These are phyloP conservation scores for Saccharomycopsis hybrid DNA, from an alignment of 1,139 yeast genomes.

Conservation along the genomic window DNA sequence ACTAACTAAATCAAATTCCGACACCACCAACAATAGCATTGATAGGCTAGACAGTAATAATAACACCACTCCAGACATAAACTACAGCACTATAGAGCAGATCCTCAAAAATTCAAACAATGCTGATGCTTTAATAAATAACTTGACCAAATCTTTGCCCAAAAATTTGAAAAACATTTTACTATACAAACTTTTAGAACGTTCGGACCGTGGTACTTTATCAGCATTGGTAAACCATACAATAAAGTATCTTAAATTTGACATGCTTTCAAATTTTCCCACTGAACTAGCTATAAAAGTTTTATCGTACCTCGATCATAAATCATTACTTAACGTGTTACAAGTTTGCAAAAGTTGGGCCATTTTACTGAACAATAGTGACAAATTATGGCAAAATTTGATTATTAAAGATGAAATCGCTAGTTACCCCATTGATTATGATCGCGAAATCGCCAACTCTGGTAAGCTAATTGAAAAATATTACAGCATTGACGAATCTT, in stretches of 20 bases:
- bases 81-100: background rate
- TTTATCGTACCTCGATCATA: slow-evolving; percentile 58
- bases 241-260: slow-evolving; percentile 60
- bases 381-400: slow-evolving; percentile 54
- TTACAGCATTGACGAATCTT: slow-evolving; percentile 10
- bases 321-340: slow-evolving; percentile 55
- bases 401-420: slow-evolving; percentile 50
- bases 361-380: slow-evolving; percentile 48
- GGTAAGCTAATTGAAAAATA: slow-evolving; percentile 33
- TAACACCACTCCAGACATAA: background rate
- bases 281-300: slow-evolving; percentile 67
- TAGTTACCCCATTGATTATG: slow-evolving; percentile 27
- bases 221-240: slow-evolving; percentile 60
- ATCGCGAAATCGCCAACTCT: slow-evolving; percentile 33
- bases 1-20: background rate
- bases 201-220: slow-evolving; percentile 59
- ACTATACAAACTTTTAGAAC: slow-evolving; percentile 58
- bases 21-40: background rate
- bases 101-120: slow-evolving; percentile 10
- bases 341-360: slow-evolving; percentile 71
- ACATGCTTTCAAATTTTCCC: slow-evolving; percentile 66
- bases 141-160: slow-evolving; percentile 5
- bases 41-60: background rate
- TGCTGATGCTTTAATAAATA: background rate
- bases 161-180: slow-evolving; percentile 26